These are phyloP conservation scores for Clarireedia hainanense DNA, from an alignment of 2,329 filamentous ascomycete genomes.

Conservation along the genomic window DNA sequence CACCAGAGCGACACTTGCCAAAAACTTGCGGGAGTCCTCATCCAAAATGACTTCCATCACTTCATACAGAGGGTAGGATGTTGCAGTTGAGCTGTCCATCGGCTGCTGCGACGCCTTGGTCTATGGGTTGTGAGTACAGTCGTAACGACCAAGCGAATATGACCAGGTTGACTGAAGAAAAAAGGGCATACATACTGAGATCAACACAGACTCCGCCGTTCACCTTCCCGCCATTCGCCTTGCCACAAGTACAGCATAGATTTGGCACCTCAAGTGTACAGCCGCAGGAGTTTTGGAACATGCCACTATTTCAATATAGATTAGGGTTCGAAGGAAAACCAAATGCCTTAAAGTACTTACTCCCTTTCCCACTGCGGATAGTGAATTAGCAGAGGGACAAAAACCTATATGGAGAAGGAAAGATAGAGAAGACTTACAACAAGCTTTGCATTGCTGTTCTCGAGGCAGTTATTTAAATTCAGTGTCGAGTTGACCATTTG, in stretches of 20 bases:
- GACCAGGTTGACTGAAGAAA: no score
- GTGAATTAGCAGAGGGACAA: background rate
- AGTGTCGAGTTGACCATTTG: background rate
- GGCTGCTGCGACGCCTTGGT: background rate
- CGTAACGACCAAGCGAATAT: no score
- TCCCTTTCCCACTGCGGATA: background rate
- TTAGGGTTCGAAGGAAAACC: no score
- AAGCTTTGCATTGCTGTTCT: constrained; percentile 3
- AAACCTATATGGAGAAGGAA: no score
- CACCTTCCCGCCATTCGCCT: background rate
- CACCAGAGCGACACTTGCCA: no score
- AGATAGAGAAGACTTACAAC: background rate
- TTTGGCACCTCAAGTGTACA: background rate
- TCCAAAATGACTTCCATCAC: no score
- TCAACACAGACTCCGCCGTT: background rate
- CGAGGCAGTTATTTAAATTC: constrained; percentile 1
- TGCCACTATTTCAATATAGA: background rate
- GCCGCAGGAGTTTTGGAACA: constrained; percentile 4
- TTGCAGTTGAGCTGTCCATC: constrained; percentile 3
- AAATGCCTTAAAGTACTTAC: background rate
- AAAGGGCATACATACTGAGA: background rate
- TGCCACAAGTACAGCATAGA: background rate
- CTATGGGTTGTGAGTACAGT: background rate
- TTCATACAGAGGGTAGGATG: background rate
- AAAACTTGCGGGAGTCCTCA: no score